Evolutionary conservation across 202 grass and related monocot species (phyloP).

Genomic region (Elaeis oleifera): DNA sequence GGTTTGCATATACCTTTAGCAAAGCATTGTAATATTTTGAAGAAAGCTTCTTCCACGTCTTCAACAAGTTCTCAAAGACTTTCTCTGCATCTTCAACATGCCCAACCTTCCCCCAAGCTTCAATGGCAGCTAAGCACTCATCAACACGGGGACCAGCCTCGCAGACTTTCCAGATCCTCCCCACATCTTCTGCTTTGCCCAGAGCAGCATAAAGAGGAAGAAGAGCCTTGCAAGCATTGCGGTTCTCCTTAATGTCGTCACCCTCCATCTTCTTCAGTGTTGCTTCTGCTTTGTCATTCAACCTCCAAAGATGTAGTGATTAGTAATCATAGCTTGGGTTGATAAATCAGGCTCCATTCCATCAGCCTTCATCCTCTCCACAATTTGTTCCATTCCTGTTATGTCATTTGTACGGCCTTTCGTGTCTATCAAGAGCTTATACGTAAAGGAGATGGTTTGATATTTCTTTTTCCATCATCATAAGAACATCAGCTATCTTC

Average conservation of each 20-base stretch:
- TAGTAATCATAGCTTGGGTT: conserved; percentile 46
- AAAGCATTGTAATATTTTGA: conserved; percentile 41
- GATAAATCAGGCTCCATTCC: conserved; percentile 45
- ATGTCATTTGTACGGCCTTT: conserved; percentile 55
- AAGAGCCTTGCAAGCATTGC: conserved; percentile 37
- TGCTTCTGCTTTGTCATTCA: conserved; percentile 55
- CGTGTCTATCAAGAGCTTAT: conserved; percentile 61
- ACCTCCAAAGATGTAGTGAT: conserved; percentile 50
- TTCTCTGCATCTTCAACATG: conserved; percentile 52
- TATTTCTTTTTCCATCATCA: conserved; percentile 74
- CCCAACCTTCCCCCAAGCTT: conserved; percentile 50
- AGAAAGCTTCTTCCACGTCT: conserved; percentile 22
- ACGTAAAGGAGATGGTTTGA: conserved; percentile 71
- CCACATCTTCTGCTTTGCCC: conserved; percentile 51
- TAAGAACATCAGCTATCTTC: conserved; percentile 77
- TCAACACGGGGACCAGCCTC: conserved; percentile 23
- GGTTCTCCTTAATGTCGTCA: conserved; percentile 42
- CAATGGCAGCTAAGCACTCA: conserved; percentile 48
- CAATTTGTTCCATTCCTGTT: conserved; percentile 52
- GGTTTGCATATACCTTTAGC: conserved; percentile 48
- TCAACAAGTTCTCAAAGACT: conserved; percentile 43
- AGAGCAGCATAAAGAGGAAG: conserved; percentile 59
- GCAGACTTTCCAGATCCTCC: conserved; percentile 65
- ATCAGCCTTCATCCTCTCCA: conserved; percentile 51
- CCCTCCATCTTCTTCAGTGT: conserved; percentile 52